A percentile compares a stretch with the other conserved stretches of the same genome.
Evolutionary conservation across 345 rosid species (phyloP).

Genomic region (Sonneratia caseolaris): DNA sequence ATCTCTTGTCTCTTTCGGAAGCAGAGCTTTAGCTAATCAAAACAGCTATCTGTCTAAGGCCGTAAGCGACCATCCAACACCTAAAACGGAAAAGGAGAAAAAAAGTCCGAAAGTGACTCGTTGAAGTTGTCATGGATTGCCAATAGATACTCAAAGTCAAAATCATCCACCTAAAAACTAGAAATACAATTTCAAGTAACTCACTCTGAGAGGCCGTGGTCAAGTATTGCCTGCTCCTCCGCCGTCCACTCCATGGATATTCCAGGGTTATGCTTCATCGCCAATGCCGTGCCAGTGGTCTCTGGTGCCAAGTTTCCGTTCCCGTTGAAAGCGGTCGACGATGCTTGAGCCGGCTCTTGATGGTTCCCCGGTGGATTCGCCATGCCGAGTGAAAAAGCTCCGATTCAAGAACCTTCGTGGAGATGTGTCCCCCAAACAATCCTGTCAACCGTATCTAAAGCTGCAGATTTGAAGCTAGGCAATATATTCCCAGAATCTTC

Average conservation of each 20-base stretch:
- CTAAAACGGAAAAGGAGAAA: not conserved
- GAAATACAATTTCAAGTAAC: constrained; percentile 11
- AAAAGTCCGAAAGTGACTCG: too few relatives aligned
- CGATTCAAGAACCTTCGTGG: not conserved
- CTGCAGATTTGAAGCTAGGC: not conserved
- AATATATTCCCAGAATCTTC: not conserved
- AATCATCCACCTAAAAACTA: not conserved
- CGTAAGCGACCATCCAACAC: not conserved
- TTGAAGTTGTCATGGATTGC: not conserved
- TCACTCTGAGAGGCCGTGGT: constrained; percentile 36
- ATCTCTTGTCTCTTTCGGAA: not conserved
- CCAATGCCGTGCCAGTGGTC: constrained; percentile 15
- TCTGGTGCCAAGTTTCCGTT: constrained; percentile 15
- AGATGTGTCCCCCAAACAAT: not conserved
- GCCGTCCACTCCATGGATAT: constrained; percentile 46
- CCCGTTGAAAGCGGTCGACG: constrained; percentile 30
- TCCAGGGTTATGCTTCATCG: constrained; percentile 55
- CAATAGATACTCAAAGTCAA: not conserved
- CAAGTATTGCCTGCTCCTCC: constrained; percentile 47
- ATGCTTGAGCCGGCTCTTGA: constrained; percentile 27
- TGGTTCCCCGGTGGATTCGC: constrained; percentile 47
- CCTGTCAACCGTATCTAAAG: not conserved
- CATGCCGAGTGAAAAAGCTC: constrained; percentile 18
- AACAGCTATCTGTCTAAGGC: not conserved
- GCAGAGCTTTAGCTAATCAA: not conserved